Conservation (phyloP, 2,329 filamentous ascomycete genomes). For the Beauveria australis region DNA sequence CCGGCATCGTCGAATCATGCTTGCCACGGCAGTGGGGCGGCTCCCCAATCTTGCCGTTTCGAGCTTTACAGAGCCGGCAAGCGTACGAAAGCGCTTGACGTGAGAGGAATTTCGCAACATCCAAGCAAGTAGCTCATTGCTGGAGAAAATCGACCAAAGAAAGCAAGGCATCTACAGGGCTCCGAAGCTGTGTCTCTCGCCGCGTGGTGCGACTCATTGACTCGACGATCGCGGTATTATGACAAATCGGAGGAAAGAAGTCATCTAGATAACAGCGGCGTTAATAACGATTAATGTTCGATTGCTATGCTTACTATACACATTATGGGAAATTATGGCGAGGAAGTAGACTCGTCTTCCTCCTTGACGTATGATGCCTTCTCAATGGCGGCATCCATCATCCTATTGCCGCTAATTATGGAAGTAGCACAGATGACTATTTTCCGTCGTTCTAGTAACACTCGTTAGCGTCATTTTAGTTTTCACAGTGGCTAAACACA, state of each 20-base stretch:
- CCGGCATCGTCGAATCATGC: slow-evolving; percentile 4
- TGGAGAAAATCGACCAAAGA: background rate
- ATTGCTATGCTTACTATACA: slow-evolving; percentile 8
- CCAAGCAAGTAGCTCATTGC: too few relatives aligned
- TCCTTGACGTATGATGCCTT: slow-evolving; percentile 50
- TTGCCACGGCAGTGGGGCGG: slow-evolving; percentile 1
- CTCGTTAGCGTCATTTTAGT: slow-evolving; percentile 7
- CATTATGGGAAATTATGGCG: background rate
- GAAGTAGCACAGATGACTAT: slow-evolving; percentile 91
- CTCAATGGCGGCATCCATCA: slow-evolving; percentile 82
- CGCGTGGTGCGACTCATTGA: background rate
- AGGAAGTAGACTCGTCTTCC: slow-evolving; percentile 19
- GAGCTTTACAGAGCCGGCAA: background rate
- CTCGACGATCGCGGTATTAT: background rate
- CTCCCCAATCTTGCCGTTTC: slow-evolving; percentile 9
- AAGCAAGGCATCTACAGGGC: background rate
- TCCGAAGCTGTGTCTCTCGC: background rate
- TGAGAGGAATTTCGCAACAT: background rate
- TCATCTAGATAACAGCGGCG: background rate
- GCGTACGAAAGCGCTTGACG: background rate
- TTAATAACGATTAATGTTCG: background rate
- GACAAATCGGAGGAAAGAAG: background rate
- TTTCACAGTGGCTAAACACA: background rate
- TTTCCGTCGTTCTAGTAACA: slow-evolving; percentile 55
- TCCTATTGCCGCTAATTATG: slow-evolving; percentile 78